These are phyloP conservation scores for Pichia kudriavzevii DNA, from an alignment of 1,139 yeast genomes.

Conservation along the genomic window DNA sequence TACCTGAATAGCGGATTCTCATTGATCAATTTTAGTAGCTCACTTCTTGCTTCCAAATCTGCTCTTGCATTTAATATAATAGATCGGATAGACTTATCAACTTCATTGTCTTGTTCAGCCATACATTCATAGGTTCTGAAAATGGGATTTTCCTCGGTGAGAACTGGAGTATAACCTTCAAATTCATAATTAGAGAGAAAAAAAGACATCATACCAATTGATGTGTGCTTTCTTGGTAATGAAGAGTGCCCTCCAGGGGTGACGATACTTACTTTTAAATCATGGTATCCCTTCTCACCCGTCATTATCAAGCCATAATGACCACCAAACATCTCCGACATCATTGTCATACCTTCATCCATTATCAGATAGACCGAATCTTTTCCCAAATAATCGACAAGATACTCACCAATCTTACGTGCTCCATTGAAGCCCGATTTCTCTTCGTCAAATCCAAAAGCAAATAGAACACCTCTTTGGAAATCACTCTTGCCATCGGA, in stretches of 20 bases:
- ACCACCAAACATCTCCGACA: constrained; percentile 7
- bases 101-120: no score
- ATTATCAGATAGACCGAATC: constrained; percentile 47
- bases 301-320: constrained; percentile 50
- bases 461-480: constrained; percentile 46
- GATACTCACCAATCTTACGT: constrained; percentile 31
- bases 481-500: constrained; percentile 38
- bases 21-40: constrained; percentile 28
- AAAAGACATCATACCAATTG: constrained; percentile 59
- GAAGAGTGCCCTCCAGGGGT: constrained; percentile 72
- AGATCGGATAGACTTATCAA: no score
- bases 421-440: constrained; percentile 55
- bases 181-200: constrained; percentile 43
- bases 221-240: constrained; percentile 60
- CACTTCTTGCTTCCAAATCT: constrained; percentile 29
- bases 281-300: constrained; percentile 60
- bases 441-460: constrained; percentile 73
- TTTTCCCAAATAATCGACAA: constrained; percentile 46
- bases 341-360: constrained; percentile 48
- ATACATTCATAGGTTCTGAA: constrained; percentile 39
- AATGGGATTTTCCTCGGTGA: constrained; percentile 45
- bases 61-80: constrained; percentile 12
- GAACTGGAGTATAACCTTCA: constrained; percentile 38
- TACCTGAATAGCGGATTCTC: constrained; percentile 27
- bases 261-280: constrained; percentile 38